phyloP scores from a whole-genome alignment of 176 grass and related monocot genomes.

The Pontederia crassipes region DNA sequence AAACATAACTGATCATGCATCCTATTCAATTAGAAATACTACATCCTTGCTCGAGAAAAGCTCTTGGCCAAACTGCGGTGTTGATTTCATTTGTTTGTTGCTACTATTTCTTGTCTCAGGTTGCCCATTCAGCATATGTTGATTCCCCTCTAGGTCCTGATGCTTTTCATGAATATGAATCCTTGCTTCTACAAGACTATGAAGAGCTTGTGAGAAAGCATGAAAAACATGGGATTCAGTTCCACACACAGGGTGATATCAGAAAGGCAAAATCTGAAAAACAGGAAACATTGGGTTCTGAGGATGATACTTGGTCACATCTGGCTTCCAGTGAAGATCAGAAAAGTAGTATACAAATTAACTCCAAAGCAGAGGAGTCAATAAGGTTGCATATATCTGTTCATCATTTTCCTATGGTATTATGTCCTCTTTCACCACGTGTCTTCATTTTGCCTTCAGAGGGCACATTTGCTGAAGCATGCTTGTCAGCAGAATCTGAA shows the following conservation, averaged over 20 bases:
- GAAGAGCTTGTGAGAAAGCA: conserved; percentile 64
- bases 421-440: conserved; percentile 76
- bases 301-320: conserved; percentile 25
- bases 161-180: conserved; percentile 86
- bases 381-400: conserved; percentile 48
- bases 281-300: conserved; percentile 17
- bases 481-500: conserved; percentile 53
- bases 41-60: background rate
- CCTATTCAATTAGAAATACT: too few relatives aligned
- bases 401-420: conserved; percentile 71
- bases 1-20: too few relatives aligned
- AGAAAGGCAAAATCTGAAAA: conserved; percentile 12
- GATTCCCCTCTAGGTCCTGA: conserved; percentile 93
- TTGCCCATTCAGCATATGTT: conserved; percentile 59
- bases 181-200: conserved; percentile 78
- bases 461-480: conserved; percentile 64
- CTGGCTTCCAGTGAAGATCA: conserved; percentile 33
- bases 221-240: conserved; percentile 23
- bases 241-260: conserved; percentile 21
- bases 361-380: conserved; percentile 26
- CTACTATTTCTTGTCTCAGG: conserved; percentile 38
- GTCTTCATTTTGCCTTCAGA: conserved; percentile 76
- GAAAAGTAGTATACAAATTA: conserved; percentile 34
- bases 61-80: background rate
- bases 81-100: background rate